phyloP scores from a whole-genome alignment of 768 basidiomycete species.

The Tulasnella sp. region DNA sequence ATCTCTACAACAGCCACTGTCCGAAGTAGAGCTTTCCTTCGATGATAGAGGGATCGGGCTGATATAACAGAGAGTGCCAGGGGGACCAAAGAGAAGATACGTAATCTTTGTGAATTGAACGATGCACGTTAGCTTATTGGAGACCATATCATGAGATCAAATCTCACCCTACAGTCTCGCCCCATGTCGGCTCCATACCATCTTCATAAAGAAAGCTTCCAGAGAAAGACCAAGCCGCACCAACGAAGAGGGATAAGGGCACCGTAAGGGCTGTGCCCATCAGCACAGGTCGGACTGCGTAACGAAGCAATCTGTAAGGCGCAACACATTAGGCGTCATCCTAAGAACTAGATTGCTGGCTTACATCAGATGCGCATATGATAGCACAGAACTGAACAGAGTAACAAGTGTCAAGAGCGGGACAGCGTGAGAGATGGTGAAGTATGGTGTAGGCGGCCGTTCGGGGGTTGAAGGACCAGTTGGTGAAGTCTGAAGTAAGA shows the following conservation, averaged over 20 bases:
- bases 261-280: conserved; percentile 65
- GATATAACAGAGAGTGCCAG: conserved; percentile 59
- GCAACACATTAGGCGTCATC: neutral
- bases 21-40: conserved; percentile 58
- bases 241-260: conserved; percentile 61
- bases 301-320: conserved; percentile 41
- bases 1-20: conserved; percentile 37
- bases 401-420: conserved; percentile 67
- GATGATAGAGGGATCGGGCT: conserved; percentile 39
- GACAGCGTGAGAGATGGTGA: conserved; percentile 64
- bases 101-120: conserved; percentile 37
- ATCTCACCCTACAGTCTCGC: conserved; percentile 67
- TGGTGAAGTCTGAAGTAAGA: conserved; percentile 23
- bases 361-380: conserved; percentile 58
- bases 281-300: conserved; percentile 80
- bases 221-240: conserved; percentile 69
- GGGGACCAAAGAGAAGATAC: conserved; percentile 69
- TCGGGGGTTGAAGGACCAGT: conserved; percentile 23
- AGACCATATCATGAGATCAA: conserved; percentile 22
- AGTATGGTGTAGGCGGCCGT: conserved; percentile 40
- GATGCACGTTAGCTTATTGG: conserved; percentile 22
- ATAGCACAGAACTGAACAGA: conserved; percentile 54
- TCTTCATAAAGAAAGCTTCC: conserved; percentile 61
- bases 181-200: conserved; percentile 59
- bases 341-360: neutral